A percentile compares a stretch with the other conserved stretches of the same genome.
These are phyloP conservation scores for Auricularia auricula-judae DNA, from an alignment of 768 basidiomycete species.

Conservation along the genomic window DNA sequence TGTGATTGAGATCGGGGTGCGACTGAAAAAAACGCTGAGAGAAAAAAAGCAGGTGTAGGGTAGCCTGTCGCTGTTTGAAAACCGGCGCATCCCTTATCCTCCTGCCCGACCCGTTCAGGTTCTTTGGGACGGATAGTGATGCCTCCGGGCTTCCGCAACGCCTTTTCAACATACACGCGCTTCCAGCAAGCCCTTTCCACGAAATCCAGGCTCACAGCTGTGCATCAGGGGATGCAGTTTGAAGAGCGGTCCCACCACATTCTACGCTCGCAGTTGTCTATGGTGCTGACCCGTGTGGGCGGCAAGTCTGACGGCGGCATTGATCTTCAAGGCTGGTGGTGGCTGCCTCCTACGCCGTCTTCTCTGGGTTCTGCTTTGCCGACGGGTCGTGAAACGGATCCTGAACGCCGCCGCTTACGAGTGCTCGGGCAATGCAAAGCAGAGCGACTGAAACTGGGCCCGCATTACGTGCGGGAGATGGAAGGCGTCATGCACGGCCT, in stretches of 20 bases:
- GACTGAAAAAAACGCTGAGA: too few relatives aligned
- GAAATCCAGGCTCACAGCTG: constrained; percentile 28
- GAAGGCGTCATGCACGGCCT: constrained; percentile 74
- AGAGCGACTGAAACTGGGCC: constrained; percentile 68
- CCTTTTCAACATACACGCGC: not conserved
- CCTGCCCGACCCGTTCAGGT: too few relatives aligned
- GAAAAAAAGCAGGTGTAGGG: too few relatives aligned
- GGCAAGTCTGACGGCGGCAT: constrained; percentile 86
- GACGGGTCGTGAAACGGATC: constrained; percentile 3
- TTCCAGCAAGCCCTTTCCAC: not conserved
- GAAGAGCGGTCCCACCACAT: constrained; percentile 56
- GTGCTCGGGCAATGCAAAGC: constrained; percentile 88
- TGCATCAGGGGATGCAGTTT: constrained; percentile 62
- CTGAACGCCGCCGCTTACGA: constrained; percentile 44
- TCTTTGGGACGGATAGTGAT: too few relatives aligned
- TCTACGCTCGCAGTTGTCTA: constrained; percentile 57
- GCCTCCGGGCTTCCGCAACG: too few relatives aligned
- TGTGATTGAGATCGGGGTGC: too few relatives aligned
- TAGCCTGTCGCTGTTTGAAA: too few relatives aligned
- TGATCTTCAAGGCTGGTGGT: constrained; percentile 91
- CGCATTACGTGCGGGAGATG: constrained; percentile 76
- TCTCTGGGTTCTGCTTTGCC: not conserved
- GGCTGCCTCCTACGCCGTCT: constrained; percentile 39
- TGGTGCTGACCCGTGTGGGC: constrained; percentile 70
- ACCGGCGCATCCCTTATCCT: too few relatives aligned